Base-by-base conservation (phyloP, 768 basidiomycete species). In the Calocybe indica region DNA sequence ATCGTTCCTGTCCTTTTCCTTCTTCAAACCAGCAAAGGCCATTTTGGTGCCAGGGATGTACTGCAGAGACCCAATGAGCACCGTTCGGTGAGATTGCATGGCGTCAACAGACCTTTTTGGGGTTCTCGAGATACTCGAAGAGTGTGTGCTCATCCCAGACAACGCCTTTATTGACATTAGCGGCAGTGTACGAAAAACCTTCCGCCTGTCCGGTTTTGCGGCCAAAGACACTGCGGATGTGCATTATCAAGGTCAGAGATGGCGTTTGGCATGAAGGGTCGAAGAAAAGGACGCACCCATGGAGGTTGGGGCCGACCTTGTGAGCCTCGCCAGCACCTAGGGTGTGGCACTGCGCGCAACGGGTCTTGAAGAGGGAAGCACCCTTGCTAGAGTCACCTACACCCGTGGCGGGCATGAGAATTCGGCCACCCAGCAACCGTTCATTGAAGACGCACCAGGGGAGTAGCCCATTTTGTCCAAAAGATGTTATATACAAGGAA, bases 11-110 rank as follows among this genome's bases (percentile, higher is more conserved):
- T 97, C 94, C 79, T 93, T 92, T 7, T 91, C 91, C 82, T 97
- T 98, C 85, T 97, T 98, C 65, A 98, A 72, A 60, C 95, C 95
- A 55, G 93, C 92, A 58, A 96, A 97, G 49, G 93, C 94, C 94
- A 97, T 97, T 76, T 95, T 96, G 43, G 94, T 96, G 41, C 94
- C 93, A 35, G 91, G 91, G 55, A 94, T 94, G 73, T 92, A 93
- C 88, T 90, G 50, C 1, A 39, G 39, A 13, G 30, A 11, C 28
- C 15, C 6, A 30, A 33, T 54, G 10, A 55, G 32, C 28, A 36
- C 49, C 28, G 34, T 47, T 12, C 29, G 29, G 10, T 2, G 4
- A 28, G 22, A 7, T 13, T 0, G 12, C 6, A 28, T 7, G 0
- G 29, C 37, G 1, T 14, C 34, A 31, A 66, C 76, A 52, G 49